A percentile compares a stretch with the other conserved stretches of the same genome.
These are phyloP conservation scores for Yamadazyma sp. DNA, from an alignment of 1,139 yeast genomes.

Conservation along the genomic window DNA sequence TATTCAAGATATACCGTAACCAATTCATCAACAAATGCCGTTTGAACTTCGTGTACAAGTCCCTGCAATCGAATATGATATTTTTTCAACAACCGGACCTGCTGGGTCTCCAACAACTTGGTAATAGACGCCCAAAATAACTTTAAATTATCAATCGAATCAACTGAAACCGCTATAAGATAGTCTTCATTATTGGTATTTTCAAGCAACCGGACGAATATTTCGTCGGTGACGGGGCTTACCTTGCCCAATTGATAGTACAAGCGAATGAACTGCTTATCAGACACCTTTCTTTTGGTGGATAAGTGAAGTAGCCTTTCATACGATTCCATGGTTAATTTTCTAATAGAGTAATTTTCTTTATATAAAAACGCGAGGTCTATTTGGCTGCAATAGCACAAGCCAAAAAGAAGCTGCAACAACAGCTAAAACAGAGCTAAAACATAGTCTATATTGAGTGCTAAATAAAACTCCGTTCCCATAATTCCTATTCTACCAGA, in stretches of 20 bases:
- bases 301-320: conserved; percentile 18
- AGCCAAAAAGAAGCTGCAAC: too few species aligned
- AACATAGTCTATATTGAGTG: too few species aligned
- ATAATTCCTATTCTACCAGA: too few species aligned
- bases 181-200: conserved; percentile 13
- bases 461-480: too few species aligned
- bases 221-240: conserved; percentile 13
- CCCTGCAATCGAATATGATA: conserved; percentile 10
- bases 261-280: conserved; percentile 19
- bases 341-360: too few species aligned
- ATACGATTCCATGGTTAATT: conserved; percentile 11
- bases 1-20: conserved; percentile 10
- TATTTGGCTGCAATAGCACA: too few species aligned
- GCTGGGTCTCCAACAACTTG: conserved; percentile 15
- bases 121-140: conserved; percentile 14
- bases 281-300: conserved; percentile 15
- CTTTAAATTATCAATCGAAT: conserved; percentile 9
- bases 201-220: conserved; percentile 19
- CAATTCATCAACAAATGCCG: conserved; percentile 8
- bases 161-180: conserved; percentile 9
- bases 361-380: neutral
- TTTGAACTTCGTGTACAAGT: neutral
- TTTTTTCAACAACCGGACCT: conserved; percentile 13
- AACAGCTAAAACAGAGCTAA: too few species aligned
- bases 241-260: conserved; percentile 19